These are phyloP conservation scores for Pseudozyma sp. DNA, from an alignment of 1,284 basidiomycete species.

Conservation along the genomic window DNA sequence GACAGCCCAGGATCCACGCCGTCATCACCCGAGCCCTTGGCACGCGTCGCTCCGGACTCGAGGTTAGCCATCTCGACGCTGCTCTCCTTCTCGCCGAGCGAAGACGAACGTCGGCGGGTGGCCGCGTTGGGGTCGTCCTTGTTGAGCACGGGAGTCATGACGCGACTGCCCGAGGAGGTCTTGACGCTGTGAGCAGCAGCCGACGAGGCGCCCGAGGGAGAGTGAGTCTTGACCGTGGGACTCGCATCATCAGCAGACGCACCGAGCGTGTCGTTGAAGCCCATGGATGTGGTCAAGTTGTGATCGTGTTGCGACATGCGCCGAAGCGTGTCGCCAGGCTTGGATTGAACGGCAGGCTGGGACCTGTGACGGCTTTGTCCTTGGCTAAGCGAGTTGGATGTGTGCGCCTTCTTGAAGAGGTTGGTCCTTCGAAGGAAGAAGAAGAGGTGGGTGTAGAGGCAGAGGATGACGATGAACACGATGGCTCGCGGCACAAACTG, in stretches of 20 bases:
- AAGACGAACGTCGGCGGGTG: constrained; percentile 25
- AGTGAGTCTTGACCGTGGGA: constrained; percentile 5
- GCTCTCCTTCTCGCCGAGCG: constrained; percentile 33
- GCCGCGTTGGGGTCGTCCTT: constrained; percentile 31
- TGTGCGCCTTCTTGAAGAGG: constrained; percentile 48
- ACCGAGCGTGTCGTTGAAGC: constrained; percentile 1
- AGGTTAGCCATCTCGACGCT: constrained; percentile 31
- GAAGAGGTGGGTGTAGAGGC: constrained; percentile 64
- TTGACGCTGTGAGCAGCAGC: constrained; percentile 27
- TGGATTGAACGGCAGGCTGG: constrained; percentile 11
- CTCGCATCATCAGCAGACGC: constrained; percentile 4
- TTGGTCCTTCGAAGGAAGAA: constrained; percentile 62
- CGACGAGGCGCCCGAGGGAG: constrained; percentile 19
- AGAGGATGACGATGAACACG: constrained; percentile 55
- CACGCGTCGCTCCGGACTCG: constrained; percentile 8
- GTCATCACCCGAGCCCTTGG: constrained; percentile 1
- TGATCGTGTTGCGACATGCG: constrained; percentile 5
- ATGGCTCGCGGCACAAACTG: constrained; percentile 53
- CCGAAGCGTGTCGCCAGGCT: constrained; percentile 3
- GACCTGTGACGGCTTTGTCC: constrained; percentile 13
- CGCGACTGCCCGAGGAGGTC: constrained; percentile 20
- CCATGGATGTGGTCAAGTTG: constrained; percentile 3
- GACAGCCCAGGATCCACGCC: constrained; percentile 20
- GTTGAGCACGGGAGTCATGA: constrained; percentile 30
- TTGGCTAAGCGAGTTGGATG: constrained; percentile 21